Evolutionary conservation across 1,139 yeast genomes (phyloP).

Genomic region (Blastobotrys aristatus): DNA sequence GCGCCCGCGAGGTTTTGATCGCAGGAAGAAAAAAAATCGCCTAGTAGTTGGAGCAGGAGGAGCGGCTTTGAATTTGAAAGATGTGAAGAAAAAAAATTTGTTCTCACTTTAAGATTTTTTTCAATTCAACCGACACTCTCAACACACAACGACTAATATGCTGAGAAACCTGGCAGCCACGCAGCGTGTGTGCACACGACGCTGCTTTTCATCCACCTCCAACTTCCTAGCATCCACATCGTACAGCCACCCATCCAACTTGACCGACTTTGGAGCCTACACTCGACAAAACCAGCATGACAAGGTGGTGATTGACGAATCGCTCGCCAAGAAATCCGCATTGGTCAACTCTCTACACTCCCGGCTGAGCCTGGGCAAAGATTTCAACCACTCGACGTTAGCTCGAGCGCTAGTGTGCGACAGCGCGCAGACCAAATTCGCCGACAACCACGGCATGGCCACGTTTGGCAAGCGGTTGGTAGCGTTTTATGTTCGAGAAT

Average conservation of each 20-base stretch:
- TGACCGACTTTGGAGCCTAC: slow-evolving; percentile 30
- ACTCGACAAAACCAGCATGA: slow-evolving; percentile 18
- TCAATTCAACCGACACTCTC: too few species aligned
- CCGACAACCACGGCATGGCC: slow-evolving; percentile 75
- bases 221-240: background rate
- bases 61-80: too few species aligned
- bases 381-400: slow-evolving; percentile 58
- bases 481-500: slow-evolving; percentile 69
- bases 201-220: background rate
- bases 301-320: slow-evolving; percentile 37
- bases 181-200: too few species aligned
- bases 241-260: slow-evolving; percentile 18
- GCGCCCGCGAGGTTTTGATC: too few species aligned
- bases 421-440: slow-evolving; percentile 42
- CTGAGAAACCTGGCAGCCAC: background rate
- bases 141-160: too few species aligned
- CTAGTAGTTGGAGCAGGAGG: too few species aligned
- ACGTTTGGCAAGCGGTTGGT: slow-evolving; percentile 75
- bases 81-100: too few species aligned
- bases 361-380: slow-evolving; percentile 47
- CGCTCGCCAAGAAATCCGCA: slow-evolving; percentile 54
- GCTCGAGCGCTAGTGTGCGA: slow-evolving; percentile 73
- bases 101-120: too few species aligned
- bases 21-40: too few species aligned
- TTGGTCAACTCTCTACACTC: slow-evolving; percentile 74